Evolutionary conservation across 2,329 filamentous ascomycete species (phyloP).

Genomic region (Corinectria fuckeliana): DNA sequence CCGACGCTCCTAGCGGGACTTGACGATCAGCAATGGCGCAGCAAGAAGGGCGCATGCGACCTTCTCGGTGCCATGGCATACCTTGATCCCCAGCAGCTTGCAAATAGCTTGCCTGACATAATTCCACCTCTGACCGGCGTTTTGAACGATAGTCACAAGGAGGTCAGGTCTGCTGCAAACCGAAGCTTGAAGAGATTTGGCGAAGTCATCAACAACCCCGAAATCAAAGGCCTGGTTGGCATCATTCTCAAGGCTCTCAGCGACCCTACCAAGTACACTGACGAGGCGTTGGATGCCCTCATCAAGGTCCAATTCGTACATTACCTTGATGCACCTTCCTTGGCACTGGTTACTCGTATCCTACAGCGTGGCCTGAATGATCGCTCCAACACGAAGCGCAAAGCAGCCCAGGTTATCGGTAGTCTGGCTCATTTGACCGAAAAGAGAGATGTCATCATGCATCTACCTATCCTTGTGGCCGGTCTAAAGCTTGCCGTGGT

Average conservation of each 20-base stretch:
- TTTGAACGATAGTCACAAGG: slow-evolving; percentile 97
- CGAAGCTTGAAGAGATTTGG: slow-evolving; percentile 97
- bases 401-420: slow-evolving; percentile 96
- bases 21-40: slow-evolving; percentile 96
- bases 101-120: slow-evolving; percentile 90
- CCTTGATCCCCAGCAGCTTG: slow-evolving; percentile 92
- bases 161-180: slow-evolving; percentile 90
- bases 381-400: slow-evolving; percentile 92
- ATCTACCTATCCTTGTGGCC: slow-evolving; percentile 90
- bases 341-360: slow-evolving; percentile 94
- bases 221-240: slow-evolving; percentile 90
- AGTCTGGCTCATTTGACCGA: slow-evolving; percentile 97
- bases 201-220: slow-evolving; percentile 97
- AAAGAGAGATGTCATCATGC: slow-evolving; percentile 88
- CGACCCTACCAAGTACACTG: slow-evolving; percentile 96
- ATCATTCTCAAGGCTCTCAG: slow-evolving; percentile 95
- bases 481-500: slow-evolving; percentile 89
- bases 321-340: slow-evolving; percentile 95
- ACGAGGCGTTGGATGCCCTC: slow-evolving; percentile 88
- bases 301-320: slow-evolving; percentile 99
- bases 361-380: slow-evolving; percentile 90
- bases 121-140: slow-evolving; percentile 95
- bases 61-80: slow-evolving; percentile 98
- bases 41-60: slow-evolving; percentile 97
- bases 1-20: slow-evolving; percentile 90